Percentiles rank a stretch among this genome's conserved stretches.
phyloP scores from a whole-genome alignment of 768 basidiomycete genomes.

The Austroboletus eburneus region DNA sequence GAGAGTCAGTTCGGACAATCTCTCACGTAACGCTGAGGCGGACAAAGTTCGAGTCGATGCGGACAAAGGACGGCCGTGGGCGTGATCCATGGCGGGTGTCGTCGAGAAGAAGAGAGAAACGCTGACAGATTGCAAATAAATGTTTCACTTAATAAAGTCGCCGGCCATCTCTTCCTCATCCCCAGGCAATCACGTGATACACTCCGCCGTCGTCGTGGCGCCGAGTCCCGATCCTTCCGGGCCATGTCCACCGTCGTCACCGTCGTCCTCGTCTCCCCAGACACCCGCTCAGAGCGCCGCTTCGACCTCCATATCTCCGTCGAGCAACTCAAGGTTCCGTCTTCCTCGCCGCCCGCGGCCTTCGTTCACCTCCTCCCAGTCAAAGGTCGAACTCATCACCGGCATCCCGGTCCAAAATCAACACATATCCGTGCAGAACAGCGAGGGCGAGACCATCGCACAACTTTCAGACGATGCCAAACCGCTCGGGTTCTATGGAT shows the following conservation, averaged over 20 bases:
- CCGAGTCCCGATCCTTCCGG: too few species aligned
- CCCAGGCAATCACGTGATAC: not conserved
- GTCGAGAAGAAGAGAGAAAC: not conserved
- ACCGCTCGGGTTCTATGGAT: conserved; percentile 69
- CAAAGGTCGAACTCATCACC: conserved; percentile 86
- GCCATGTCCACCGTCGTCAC: conserved; percentile 53
- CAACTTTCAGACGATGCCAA: conserved; percentile 62
- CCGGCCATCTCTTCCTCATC: not conserved
- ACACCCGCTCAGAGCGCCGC: conserved; percentile 87
- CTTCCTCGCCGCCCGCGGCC: not conserved
- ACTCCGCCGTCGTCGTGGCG: too few species aligned
- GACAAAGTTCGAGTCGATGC: conserved; percentile 51
- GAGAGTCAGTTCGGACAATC: conserved; percentile 56
- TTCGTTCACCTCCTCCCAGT: conserved; percentile 38
- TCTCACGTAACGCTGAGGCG: conserved; percentile 56
- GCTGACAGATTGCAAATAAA: conserved; percentile 2
- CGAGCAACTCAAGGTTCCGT: conserved; percentile 71
- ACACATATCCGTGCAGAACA: conserved; percentile 55
- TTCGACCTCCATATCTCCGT: conserved; percentile 75
- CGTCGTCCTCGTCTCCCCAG: conserved; percentile 78
- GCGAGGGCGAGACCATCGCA: conserved; percentile 49
- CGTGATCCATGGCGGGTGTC: conserved; percentile 30
- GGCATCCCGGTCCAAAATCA: conserved; percentile 81
- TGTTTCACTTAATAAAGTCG: conserved; percentile 3
- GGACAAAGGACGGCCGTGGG: conserved; percentile 25